A percentile compares a stretch with the other conserved stretches of the same genome.
phyloP scores from a whole-genome alignment of 176 grass and related monocot genomes.

The Musa troglodytarum region DNA sequence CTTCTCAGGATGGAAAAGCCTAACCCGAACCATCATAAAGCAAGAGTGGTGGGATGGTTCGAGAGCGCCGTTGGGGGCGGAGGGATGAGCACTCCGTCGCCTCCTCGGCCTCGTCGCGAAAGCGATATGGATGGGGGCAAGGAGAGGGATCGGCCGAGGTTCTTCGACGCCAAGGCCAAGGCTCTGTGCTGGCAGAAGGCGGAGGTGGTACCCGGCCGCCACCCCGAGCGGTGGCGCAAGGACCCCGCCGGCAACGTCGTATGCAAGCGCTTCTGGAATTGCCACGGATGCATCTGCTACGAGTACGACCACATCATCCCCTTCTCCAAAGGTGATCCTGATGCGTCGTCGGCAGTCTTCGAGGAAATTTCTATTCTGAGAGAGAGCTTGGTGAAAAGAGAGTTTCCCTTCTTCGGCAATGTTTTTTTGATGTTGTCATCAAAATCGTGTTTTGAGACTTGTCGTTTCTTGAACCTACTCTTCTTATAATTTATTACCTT shows the following conservation, averaged over 20 bases:
- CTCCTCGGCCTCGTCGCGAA: background rate
- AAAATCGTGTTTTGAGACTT: background rate
- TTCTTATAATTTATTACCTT: background rate
- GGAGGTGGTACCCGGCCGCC: slow-evolving; percentile 45
- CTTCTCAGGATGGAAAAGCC: too few species aligned
- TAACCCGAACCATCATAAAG: background rate
- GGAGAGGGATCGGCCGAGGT: slow-evolving; percentile 43
- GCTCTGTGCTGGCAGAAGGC: slow-evolving; percentile 72
- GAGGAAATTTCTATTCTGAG: background rate
- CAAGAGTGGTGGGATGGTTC: background rate
- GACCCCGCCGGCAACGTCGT: slow-evolving; percentile 71
- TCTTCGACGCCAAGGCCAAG: slow-evolving; percentile 63
- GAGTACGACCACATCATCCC: slow-evolving; percentile 89
- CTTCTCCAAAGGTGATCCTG: slow-evolving; percentile 63
- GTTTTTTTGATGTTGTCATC: too few species aligned
- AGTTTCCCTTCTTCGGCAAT: too few species aligned
- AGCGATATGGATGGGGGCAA: background rate
- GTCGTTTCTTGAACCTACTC: background rate
- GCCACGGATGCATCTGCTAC: slow-evolving; percentile 87
- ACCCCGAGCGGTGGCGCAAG: slow-evolving; percentile 68
- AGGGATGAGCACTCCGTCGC: background rate
- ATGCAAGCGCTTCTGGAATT: slow-evolving; percentile 77
- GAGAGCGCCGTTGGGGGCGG: background rate
- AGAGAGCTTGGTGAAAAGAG: too few species aligned
- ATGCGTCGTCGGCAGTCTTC: background rate